Evolutionary conservation across 192 early-diverging fungal genomes (phyloP).

Genomic region (Gamsiella multidivaricata): DNA sequence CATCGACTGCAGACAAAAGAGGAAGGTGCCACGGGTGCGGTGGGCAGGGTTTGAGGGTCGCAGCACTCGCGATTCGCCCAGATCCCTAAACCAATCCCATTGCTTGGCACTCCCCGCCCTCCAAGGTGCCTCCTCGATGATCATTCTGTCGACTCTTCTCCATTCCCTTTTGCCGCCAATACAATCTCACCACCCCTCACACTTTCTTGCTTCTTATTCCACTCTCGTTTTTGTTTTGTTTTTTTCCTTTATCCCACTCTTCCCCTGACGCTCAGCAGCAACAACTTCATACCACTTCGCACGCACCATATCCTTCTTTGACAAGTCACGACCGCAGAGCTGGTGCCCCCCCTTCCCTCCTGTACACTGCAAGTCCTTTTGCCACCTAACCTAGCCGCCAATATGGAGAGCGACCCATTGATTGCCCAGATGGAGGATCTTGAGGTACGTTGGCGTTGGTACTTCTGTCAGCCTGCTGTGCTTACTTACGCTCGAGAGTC

Average conservation of each 20-base stretch:
- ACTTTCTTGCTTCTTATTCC: not conserved
- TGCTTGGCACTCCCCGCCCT: slow-evolving; percentile 14
- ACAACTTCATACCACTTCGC: not conserved
- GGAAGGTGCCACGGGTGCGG: too few relatives aligned
- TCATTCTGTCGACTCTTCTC: slow-evolving; percentile 7
- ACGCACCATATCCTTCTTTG: not conserved
- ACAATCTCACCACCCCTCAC: not conserved
- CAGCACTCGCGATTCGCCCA: not conserved
- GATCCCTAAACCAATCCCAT: not conserved
- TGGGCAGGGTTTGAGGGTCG: too few relatives aligned
- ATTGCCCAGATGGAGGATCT: slow-evolving; percentile 52
- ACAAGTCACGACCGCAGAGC: not conserved
- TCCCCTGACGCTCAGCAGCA: not conserved
- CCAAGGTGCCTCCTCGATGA: too few relatives aligned
- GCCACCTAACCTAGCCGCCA: not conserved
- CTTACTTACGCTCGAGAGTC: too few relatives aligned
- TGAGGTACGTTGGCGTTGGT: slow-evolving; percentile 12
- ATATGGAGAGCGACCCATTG: slow-evolving; percentile 38
- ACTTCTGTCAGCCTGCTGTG: too few relatives aligned
- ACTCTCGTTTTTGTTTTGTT: not conserved
- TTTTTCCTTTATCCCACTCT: slow-evolving; percentile 2
- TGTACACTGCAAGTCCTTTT: too few relatives aligned
- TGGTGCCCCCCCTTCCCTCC: too few relatives aligned
- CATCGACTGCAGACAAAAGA: too few relatives aligned
- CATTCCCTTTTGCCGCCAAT: not conserved